A percentile compares a stretch with the other conserved stretches of the same genome.
These are phyloP conservation scores for Wickerhamomyces strasburgensis DNA, from an alignment of 805 yeast genomes.

Conservation along the genomic window DNA sequence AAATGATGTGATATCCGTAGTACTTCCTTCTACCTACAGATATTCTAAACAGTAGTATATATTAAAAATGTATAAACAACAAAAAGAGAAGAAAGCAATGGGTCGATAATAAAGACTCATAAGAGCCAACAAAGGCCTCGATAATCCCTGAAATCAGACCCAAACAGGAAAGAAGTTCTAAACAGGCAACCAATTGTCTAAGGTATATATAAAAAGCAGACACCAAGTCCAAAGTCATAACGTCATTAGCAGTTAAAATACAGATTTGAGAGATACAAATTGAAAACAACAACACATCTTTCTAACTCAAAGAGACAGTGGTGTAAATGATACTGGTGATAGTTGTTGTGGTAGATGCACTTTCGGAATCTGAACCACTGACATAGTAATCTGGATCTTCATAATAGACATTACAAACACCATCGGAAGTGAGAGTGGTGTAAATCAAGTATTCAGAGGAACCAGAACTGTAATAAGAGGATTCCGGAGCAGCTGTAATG, in stretches of 20 bases:
- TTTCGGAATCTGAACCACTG: constrained; percentile 25
- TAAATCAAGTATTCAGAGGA: constrained; percentile 13
- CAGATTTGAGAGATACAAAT: background rate
- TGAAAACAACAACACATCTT: background rate
- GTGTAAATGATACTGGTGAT: constrained; percentile 21
- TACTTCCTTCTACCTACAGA: background rate
- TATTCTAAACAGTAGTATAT: background rate
- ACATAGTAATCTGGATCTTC: constrained; percentile 23
- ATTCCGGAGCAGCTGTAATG: constrained; percentile 11
- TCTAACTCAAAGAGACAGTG: constrained; percentile 14
- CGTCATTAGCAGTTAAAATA: constrained; percentile 1
- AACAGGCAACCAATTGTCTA: background rate
- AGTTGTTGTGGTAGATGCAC: constrained; percentile 26
- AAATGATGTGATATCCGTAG: no score
- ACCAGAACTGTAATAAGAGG: constrained; percentile 6
- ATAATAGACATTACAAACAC: constrained; percentile 26
- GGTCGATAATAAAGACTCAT: no score
- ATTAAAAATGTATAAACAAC: no score
- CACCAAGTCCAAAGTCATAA: constrained; percentile 4
- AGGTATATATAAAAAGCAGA: background rate
- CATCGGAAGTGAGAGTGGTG: constrained; percentile 20
- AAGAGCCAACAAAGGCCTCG: constrained; percentile 10
- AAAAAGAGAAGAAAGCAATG: no score
- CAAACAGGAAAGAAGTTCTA: background rate
- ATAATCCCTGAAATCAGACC: background rate